Evolutionary conservation across 192 early-diverging fungal genomes (phyloP), one percentile per base, ranked within the genome.

Genomic region (Bifiguratus adelaidae): DNA sequence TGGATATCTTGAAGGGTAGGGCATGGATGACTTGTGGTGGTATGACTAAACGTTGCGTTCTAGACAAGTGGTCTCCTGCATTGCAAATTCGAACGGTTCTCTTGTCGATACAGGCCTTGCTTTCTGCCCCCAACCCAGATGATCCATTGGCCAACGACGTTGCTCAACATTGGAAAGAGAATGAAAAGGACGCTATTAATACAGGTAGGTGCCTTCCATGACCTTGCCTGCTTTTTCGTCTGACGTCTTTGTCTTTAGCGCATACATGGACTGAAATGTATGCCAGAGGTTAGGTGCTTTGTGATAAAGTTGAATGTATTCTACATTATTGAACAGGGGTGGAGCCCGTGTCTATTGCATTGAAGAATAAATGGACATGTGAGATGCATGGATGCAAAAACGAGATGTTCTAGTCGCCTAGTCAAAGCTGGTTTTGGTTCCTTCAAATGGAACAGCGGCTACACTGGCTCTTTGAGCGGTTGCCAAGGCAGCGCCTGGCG

Each of bases 31-130:
- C 47, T 16, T n/a, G 7, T 9, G 1, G 7, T n/a, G 8, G 8
- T 33, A 9, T 33, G 8, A 9, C n/a, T 33, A 33, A 33, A 29
- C 13, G 7, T 9, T 6, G 9, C 13, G 33, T 11, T 49, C 16
- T 49, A 91, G 95, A 98, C 68, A 96, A 95, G 65, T 98, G 95
- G 95, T 94, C 91, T 26, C 95, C 95, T 4, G 95, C 95, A 4
- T 73, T 96, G 38, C 95, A 98, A 60, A 94, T 98, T 53, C 90
- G 95, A 43, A 98, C 95, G 1, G 95, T 98, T 18, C 73, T 98
- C 40, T 79, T 98, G 16, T 98, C 95, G 7, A 85, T 98, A 58
- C 95, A 98, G 55, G 95, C 92, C 5, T 68, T 98, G 37, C 69
- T 98, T 29, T 96, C 92, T 6, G 92, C 91, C 7, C 95, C 95